Base-by-base conservation (phyloP, 495 filamentous ascomycete species). In the Xylaria nigripes region DNA sequence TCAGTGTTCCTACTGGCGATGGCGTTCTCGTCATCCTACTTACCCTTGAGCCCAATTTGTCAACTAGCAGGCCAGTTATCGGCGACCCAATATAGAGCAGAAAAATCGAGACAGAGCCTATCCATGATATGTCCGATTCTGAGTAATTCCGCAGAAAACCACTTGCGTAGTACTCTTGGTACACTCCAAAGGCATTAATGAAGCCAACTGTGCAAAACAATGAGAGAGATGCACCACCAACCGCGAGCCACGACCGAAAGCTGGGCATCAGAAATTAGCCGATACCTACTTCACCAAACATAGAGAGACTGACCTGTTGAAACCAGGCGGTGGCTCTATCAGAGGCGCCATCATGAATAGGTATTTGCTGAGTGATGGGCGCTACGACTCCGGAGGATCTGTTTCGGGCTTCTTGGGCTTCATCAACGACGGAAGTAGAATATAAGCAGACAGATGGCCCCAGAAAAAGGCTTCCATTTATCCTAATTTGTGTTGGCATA, bases 161-260 rank as follows among this genome's bases (percentile, higher is more conserved):
- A 3, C 55, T 54, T 6, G 16, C 34, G 59, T 83, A 85, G 66
- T 83, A 81, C 22, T 76, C 70, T 59, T 84, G 69, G 56, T 85
- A 86, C 12, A 82, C 63, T 0, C 81, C 82, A 50, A 82, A 82
- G 0, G 78, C 68, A 60, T 83, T 83, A 25, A 78, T 38, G 56
- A 79, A 73, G 67, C 64, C 64, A 15, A 65, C 55, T 0, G 46
- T 63, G 56, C 72, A 77, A 62, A 81, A 81, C 13, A 69, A 54
- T 22, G 66, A 57, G 8, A 55, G 48, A 10, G 51, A 55, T 22
- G 54, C 58, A 13, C 67, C 67, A 3, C 44, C 6, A 5, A 65
- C 65, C 0, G 58, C 60, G 12, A 71, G 58, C 54, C 60, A 66
- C 16, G 68, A 60, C 15, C 46, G 55, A 15, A 60, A 49, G 23